Evolutionary conservation across 331 rosid genomes (phyloP).

Genomic region (Rhamnella rubrinervis): DNA sequence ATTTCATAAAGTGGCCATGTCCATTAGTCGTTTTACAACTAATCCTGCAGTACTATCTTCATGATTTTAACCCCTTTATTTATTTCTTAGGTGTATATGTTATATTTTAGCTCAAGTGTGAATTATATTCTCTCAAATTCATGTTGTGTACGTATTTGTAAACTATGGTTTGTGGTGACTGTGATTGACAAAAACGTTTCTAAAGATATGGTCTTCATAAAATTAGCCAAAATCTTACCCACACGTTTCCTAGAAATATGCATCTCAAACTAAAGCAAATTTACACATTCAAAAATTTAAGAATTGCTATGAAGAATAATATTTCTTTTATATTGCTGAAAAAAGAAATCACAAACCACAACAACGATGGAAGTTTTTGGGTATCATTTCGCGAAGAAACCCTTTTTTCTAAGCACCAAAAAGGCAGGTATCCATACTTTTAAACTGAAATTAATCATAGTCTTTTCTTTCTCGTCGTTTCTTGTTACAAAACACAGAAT

Average conservation of each 20-base stretch:
- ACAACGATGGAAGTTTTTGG: neutral
- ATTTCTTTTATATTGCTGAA: neutral
- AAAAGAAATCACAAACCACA: neutral
- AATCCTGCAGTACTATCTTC: no score
- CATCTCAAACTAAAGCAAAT: no score
- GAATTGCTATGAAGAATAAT: neutral
- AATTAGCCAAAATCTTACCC: no score
- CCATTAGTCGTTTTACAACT: neutral
- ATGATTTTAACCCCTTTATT: no score
- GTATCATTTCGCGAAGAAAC: neutral
- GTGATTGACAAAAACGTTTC: no score
- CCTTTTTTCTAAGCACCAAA: neutral
- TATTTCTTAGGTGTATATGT: no score
- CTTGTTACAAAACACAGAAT: no score
- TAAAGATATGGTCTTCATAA: no score
- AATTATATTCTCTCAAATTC: neutral
- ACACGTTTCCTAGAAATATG: no score
- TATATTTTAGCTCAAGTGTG: neutral
- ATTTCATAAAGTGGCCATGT: no score
- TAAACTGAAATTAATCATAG: neutral
- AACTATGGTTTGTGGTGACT: neutral
- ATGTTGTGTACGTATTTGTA: conserved; percentile 5
- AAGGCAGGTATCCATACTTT: neutral
- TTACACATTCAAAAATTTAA: neutral
- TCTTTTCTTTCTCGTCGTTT: neutral